Evolutionary conservation across 2,329 filamentous ascomycete species (phyloP).

Genomic region (Botrytis galanthina): DNA sequence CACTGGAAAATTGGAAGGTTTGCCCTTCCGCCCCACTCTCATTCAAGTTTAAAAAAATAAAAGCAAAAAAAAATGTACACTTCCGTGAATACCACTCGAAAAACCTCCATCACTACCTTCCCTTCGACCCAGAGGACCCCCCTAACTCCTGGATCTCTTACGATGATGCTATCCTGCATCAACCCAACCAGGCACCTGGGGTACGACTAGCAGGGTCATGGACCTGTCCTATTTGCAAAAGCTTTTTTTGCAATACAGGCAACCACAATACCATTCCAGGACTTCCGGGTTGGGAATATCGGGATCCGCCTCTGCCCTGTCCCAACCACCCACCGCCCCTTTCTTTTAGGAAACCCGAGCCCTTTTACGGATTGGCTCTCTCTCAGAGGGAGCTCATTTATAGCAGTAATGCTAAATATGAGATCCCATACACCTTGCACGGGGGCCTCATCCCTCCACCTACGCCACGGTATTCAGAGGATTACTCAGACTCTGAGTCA

Average conservation of each 20-base stretch:
- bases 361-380: background rate
- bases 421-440: background rate
- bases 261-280: background rate
- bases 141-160: background rate
- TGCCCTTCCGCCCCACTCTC: background rate
- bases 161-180: constrained; percentile 5
- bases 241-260: background rate
- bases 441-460: background rate
- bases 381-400: background rate
- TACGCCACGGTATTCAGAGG: background rate
- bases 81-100: background rate
- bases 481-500: background rate
- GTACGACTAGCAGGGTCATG: accelerated
- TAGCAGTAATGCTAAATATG: no score
- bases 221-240: background rate
- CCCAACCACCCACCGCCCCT: background rate
- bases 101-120: background rate
- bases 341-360: background rate
- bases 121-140: background rate
- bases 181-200: background rate
- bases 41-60: background rate
- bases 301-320: background rate
- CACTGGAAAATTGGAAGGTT: constrained; percentile 1
- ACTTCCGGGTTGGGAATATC: background rate
- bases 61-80: background rate